Evolutionary conservation across 2,329 filamentous ascomycete genomes (phyloP).

Genomic region (Colletotrichum euphorbiae): DNA sequence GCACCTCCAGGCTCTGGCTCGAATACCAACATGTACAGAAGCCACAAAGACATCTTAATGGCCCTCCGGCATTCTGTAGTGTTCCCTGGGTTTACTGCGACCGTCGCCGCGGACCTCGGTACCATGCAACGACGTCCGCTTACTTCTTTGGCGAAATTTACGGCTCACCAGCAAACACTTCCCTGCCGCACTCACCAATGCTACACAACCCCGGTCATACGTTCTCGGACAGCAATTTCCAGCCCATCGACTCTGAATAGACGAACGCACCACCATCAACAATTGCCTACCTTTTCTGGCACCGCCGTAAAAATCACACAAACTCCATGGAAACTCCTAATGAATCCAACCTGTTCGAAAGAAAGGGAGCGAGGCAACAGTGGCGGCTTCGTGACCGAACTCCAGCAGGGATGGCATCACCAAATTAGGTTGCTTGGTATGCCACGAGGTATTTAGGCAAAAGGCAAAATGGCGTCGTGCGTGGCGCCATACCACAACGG

Average conservation of each 20-base stretch:
- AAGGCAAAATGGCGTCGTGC: conserved; percentile 34
- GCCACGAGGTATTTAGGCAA: conserved; percentile 39
- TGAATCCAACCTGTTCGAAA: not conserved
- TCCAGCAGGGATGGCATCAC: conserved; percentile 14
- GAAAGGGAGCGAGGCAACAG: not conserved
- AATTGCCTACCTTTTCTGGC: not conserved
- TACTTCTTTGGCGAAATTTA: conserved; percentile 11
- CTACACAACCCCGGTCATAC: not conserved
- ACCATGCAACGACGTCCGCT: not conserved
- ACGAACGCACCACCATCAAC: too few species aligned
- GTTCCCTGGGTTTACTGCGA: not conserved
- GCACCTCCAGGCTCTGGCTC: not conserved
- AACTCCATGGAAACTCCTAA: not conserved
- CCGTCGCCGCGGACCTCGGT: conserved; percentile 3
- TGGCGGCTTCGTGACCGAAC: conserved; percentile 8
- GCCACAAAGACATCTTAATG: not conserved
- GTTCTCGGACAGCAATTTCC: not conserved
- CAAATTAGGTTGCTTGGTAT: conserved; percentile 30
- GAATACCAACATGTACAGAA: not conserved
- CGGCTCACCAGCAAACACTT: conserved; percentile 11
- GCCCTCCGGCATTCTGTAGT: not conserved
- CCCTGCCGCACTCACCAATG: not conserved
- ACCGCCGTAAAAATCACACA: too few species aligned
- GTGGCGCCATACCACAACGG: conserved; percentile 40
- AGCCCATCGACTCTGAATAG: not conserved